Conservation (phyloP, 73 alveolate genomes). For the Paramecium sonneborni region DNA sequence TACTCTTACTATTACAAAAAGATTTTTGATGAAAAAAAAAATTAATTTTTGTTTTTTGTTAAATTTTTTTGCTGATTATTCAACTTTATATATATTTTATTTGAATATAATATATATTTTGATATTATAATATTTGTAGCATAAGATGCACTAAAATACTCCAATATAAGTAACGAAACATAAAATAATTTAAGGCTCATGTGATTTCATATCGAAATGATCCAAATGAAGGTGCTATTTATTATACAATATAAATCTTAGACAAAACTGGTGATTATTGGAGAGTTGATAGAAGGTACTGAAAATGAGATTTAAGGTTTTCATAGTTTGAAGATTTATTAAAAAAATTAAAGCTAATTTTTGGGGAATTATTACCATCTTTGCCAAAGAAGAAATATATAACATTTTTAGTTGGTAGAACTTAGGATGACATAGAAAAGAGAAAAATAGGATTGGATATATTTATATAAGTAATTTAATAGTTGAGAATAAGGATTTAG, state of each 20-base stretch:
- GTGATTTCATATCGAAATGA: conserved; percentile 1
- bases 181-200: not conserved
- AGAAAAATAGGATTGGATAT: conserved; percentile 54
- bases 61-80: not conserved
- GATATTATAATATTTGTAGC: not conserved
- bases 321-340: conserved; percentile 56
- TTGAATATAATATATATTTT: not conserved
- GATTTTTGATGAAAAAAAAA: too few species aligned
- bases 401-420: conserved; percentile 51
- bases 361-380: conserved; percentile 53
- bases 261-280: conserved; percentile 3
- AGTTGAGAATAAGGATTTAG: not conserved
- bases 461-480: conserved; percentile 27
- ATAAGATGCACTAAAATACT: not conserved
- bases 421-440: conserved; percentile 51
- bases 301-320: not conserved
- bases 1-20: too few species aligned
- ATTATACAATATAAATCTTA: not conserved
- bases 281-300: conserved; percentile 28
- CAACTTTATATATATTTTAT: not conserved
- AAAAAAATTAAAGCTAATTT: conserved; percentile 46
- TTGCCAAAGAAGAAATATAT: conserved; percentile 51
- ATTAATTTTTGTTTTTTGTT: too few species aligned
- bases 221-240: not conserved
- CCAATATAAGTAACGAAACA: not conserved